Evolutionary conservation across 208 protist genomes (phyloP).

Genomic region (Trypanosoma cruzi): DNA sequence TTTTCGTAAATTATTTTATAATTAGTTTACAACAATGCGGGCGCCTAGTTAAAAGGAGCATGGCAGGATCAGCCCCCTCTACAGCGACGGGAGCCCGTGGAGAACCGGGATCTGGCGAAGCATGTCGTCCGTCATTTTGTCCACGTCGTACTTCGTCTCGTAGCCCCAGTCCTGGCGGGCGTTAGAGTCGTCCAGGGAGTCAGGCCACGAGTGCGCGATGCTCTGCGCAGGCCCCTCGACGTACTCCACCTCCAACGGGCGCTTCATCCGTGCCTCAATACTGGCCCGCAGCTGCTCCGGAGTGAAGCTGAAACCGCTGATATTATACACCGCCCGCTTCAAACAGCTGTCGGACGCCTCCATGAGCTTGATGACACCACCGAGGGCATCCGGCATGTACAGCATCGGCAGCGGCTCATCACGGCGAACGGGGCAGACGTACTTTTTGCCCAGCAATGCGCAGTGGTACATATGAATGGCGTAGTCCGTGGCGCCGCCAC

Average conservation of each 20-base stretch:
- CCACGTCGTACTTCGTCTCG: conserved; percentile 53
- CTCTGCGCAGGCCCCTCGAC: conserved; percentile 68
- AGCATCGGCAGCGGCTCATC: conserved; percentile 86
- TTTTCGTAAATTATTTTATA: no score
- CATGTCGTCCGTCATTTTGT: conserved; percentile 70
- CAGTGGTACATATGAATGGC: conserved; percentile 84
- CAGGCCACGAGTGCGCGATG: conserved; percentile 89
- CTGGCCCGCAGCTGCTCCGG: conserved; percentile 49
- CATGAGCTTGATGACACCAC: conserved; percentile 66
- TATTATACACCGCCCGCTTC: conserved; percentile 75
- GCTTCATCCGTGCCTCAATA: conserved; percentile 61
- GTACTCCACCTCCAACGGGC: conserved; percentile 45
- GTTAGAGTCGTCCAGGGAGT: conserved; percentile 74
- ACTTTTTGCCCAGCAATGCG: conserved; percentile 56
- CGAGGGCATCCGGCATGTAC: conserved; percentile 87
- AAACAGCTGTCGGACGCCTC: conserved; percentile 37
- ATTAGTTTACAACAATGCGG: no score
- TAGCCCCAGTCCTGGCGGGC: conserved; percentile 74
- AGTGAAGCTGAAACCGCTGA: conserved; percentile 75
- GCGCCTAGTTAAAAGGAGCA: no score
- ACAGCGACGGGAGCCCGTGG: conserved; percentile 15
- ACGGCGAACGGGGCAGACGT: conserved; percentile 65
- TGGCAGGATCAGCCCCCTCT: no score
- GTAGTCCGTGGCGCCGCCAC: conserved; percentile 79
- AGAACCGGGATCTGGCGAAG: conserved; percentile 33